phyloP scores from a whole-genome alignment of 495 filamentous ascomycete species.

The Xylaria intraflava region DNA sequence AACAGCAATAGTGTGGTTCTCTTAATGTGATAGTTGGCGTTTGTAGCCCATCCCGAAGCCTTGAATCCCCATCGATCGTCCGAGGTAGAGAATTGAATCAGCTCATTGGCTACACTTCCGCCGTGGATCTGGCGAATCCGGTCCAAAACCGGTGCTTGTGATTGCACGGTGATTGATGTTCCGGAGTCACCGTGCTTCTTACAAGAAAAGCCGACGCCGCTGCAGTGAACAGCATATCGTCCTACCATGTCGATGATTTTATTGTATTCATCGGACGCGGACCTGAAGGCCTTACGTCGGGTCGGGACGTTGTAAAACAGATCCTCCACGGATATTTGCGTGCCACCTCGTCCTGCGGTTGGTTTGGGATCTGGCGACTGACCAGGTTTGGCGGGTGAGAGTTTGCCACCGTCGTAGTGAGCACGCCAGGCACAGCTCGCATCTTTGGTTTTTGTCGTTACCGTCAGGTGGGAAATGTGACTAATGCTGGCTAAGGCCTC shows the following conservation, averaged over 20 bases:
- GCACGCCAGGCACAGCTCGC: constrained; percentile 86
- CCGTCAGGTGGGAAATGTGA: constrained; percentile 91
- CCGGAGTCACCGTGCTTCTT: constrained; percentile 91
- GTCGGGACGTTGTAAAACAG: constrained; percentile 95
- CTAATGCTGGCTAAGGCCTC: constrained; percentile 98
- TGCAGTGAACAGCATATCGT: constrained; percentile 91
- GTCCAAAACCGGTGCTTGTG: constrained; percentile 64
- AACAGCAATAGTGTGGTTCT: constrained; percentile 85
- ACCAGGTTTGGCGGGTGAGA: constrained; percentile 84
- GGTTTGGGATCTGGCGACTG: constrained; percentile 84
- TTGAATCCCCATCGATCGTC: constrained; percentile 79
- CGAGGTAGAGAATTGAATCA: constrained; percentile 67
- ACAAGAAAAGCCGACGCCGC: constrained; percentile 85
- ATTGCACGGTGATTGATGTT: constrained; percentile 69
- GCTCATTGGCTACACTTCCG: constrained; percentile 77
- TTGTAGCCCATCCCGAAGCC: constrained; percentile 75
- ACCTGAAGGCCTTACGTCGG: constrained; percentile 82
- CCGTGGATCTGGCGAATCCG: constrained; percentile 88
- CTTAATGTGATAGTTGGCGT: constrained; percentile 94
- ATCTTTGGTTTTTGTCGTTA: constrained; percentile 88
- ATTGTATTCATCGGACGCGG: constrained; percentile 89
- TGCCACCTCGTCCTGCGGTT: constrained; percentile 84
- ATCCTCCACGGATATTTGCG: constrained; percentile 96
- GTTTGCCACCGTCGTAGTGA: constrained; percentile 76
- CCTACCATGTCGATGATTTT: constrained; percentile 96